Conservation (phyloP, 2,329 filamentous ascomycete genomes). For the Grosmannia clavigera region DNA sequence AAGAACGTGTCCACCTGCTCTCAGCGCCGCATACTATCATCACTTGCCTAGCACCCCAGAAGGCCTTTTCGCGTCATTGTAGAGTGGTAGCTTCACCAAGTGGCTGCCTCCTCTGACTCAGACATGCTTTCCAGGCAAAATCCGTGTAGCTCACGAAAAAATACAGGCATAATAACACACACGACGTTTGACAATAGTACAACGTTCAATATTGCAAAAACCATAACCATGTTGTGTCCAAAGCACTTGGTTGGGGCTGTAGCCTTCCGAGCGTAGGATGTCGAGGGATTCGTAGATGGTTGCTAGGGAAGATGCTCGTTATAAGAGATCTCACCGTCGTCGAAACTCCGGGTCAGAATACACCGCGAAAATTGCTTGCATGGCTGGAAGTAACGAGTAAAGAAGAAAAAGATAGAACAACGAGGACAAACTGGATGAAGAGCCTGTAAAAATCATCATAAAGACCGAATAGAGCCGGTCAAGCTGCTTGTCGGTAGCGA, state of each 20-base stretch:
- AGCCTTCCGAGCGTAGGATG: constrained; percentile 27
- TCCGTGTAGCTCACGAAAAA: not conserved
- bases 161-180: not conserved
- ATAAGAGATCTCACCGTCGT: constrained; percentile 18
- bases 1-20: not conserved
- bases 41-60: not conserved
- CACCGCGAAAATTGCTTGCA: constrained; percentile 13
- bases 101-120: not conserved
- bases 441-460: not conserved
- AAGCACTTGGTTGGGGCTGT: constrained; percentile 23
- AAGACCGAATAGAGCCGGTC: constrained; percentile 2
- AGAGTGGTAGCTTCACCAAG: not conserved
- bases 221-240: constrained; percentile 27
- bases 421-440: not conserved
- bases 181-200: constrained; percentile 3
- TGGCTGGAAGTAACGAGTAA: constrained; percentile 4
- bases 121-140: not conserved
- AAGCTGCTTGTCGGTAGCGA: constrained; percentile 5
- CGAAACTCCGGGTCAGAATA: constrained; percentile 16
- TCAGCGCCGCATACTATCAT: constrained; percentile 1
- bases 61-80: not conserved
- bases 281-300: constrained; percentile 24
- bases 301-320: constrained; percentile 24
- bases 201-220: constrained; percentile 21
- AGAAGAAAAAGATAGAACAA: not conserved